Percentiles rank a stretch among this genome's conserved stretches.
Conservation (phyloP, 495 filamentous ascomycete species). For the Podospora sp. region DNA sequence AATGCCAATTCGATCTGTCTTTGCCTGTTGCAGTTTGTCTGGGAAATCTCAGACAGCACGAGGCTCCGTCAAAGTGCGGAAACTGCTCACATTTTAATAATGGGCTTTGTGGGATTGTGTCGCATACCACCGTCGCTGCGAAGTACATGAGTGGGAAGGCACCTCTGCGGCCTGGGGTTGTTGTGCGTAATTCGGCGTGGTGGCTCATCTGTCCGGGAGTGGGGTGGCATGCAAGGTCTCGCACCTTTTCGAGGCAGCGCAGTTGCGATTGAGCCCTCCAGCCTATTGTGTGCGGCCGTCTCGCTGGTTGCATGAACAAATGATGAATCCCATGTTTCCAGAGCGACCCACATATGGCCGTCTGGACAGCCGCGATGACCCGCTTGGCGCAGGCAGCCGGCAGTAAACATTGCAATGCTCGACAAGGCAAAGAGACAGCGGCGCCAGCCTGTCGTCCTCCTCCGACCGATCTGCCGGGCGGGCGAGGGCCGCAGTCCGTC, state of each 20-base stretch:
- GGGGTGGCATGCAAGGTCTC: neutral
- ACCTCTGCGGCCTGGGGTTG: neutral
- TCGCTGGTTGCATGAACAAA: slow-evolving; percentile 5
- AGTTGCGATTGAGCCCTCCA: neutral
- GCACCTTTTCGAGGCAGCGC: neutral
- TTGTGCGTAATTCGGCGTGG: neutral
- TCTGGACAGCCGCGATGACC: neutral
- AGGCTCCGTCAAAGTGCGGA: neutral
- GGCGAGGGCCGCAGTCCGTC: neutral
- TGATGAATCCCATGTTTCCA: slow-evolving; percentile 2
- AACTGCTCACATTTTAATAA: neutral
- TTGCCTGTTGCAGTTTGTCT: neutral
- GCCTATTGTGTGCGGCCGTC: neutral
- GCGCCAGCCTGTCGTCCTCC: neutral
- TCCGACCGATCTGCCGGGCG: neutral
- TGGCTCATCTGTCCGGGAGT: neutral
- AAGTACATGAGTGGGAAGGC: no score
- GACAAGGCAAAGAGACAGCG: neutral
- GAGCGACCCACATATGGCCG: slow-evolving; percentile 10
- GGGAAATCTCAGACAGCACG: neutral
- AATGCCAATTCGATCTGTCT: neutral
- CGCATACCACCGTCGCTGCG: neutral
- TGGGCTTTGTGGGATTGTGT: neutral
- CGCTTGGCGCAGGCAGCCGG: slow-evolving; percentile 11
- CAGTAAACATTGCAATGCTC: neutral